A percentile compares a stretch with the other conserved stretches of the same genome.
phyloP scores from a whole-genome alignment of 805 yeast genomes.

The Saturnispora diversa region DNA sequence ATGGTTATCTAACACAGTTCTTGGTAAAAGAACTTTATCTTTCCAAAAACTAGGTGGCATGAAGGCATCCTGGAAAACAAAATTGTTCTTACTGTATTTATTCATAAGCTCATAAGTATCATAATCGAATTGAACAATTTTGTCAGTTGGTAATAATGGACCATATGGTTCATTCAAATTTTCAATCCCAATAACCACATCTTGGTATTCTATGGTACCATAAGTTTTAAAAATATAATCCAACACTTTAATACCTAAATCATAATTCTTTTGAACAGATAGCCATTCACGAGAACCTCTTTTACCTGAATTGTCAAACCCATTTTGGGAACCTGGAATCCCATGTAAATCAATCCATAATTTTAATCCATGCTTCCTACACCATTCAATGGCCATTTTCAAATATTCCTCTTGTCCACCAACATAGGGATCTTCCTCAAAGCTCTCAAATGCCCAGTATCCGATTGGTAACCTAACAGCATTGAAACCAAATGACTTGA shows the following conservation, averaged over 20 bases:
- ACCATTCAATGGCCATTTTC: slow-evolving; percentile 75
- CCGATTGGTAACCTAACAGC: slow-evolving; percentile 88
- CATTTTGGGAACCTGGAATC: slow-evolving; percentile 95
- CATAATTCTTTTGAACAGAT: slow-evolving; percentile 32
- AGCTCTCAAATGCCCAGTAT: slow-evolving; percentile 77
- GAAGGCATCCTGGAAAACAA: slow-evolving; percentile 65
- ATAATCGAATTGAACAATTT: slow-evolving; percentile 33
- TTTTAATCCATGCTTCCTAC: slow-evolving; percentile 48
- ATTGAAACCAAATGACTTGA: slow-evolving; percentile 52
- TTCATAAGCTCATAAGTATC: slow-evolving; percentile 40
- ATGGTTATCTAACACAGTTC: slow-evolving; percentile 80
- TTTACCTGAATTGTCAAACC: slow-evolving; percentile 88
- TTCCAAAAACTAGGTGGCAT: slow-evolving; percentile 49
- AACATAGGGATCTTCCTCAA: slow-evolving; percentile 74
- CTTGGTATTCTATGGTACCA: slow-evolving; percentile 39
- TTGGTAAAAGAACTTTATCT: slow-evolving; percentile 21
- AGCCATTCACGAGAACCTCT: slow-evolving; percentile 47
- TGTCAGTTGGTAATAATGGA: slow-evolving; percentile 37
- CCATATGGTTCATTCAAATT: slow-evolving; percentile 68
- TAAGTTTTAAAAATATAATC: slow-evolving; percentile 44
- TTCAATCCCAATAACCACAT: slow-evolving; percentile 62
- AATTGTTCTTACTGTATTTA: slow-evolving; percentile 32
- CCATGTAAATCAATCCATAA: slow-evolving; percentile 94
- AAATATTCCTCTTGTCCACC: slow-evolving; percentile 69
- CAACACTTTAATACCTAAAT: slow-evolving; percentile 44